These are phyloP conservation scores for Gypsophila paniculata DNA, from an alignment of 179 eudicot species.

Conservation along the genomic window DNA sequence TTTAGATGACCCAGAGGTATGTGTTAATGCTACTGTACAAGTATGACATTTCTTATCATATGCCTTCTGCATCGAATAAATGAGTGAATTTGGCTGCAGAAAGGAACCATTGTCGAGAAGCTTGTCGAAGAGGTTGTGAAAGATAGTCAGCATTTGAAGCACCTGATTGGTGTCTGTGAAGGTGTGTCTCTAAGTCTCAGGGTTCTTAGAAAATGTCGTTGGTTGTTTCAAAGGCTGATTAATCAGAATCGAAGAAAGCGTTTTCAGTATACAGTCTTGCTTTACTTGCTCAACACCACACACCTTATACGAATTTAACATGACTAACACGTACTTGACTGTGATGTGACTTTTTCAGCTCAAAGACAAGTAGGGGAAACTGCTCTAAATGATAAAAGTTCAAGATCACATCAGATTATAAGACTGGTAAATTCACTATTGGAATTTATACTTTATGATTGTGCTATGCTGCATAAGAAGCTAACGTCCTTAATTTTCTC, in stretches of 20 bases:
- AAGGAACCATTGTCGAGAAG: constrained; percentile 50
- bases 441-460: background rate
- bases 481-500: background rate
- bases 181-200: constrained; percentile 27
- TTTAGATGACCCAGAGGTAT: constrained; percentile 97
- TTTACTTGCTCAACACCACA: background rate
- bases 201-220: background rate
- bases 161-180: constrained; percentile 42
- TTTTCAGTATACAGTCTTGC: background rate
- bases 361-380: constrained; percentile 97
- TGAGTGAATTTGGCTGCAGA: constrained; percentile 28
- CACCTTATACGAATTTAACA: background rate
- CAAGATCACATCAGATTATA: constrained; percentile 89
- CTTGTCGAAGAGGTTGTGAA: constrained; percentile 41
- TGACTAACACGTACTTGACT: background rate
- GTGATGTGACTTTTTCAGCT: constrained; percentile 44
- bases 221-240: background rate
- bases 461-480: no score
- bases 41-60: background rate
- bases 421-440: constrained; percentile 50
- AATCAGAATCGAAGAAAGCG: background rate
- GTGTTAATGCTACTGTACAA: constrained; percentile 7
- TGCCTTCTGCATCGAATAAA: constrained; percentile 5
- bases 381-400: constrained; percentile 86
- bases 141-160: constrained; percentile 40